Conservation (phyloP, 2,329 filamentous ascomycete genomes). For the Arthrobotrys iridis region DNA sequence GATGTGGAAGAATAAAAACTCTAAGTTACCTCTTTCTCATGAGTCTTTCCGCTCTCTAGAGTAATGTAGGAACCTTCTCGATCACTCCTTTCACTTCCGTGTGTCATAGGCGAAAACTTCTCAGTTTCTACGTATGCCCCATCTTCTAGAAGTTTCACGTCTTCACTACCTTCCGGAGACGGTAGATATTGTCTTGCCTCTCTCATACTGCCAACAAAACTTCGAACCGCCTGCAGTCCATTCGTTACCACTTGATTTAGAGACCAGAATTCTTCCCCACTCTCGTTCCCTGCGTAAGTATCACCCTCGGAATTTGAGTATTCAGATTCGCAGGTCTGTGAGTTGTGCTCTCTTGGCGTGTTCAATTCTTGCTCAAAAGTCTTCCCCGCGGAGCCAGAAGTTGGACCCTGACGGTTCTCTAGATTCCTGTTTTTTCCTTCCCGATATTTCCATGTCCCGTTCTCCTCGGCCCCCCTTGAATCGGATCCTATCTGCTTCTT, state of each 20-base stretch:
- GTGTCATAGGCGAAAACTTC: background rate
- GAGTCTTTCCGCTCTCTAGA: too few species aligned
- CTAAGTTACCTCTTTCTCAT: too few species aligned
- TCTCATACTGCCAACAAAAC: constrained; percentile 27
- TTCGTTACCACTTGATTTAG: constrained; percentile 4
- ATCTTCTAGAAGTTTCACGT: background rate
- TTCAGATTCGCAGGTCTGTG: background rate
- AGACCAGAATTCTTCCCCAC: constrained; percentile 4
- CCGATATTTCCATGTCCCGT: background rate
- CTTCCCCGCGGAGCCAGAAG: too few species aligned
- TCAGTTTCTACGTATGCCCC: background rate
- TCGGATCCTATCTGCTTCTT: background rate
- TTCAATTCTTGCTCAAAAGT: too few species aligned
- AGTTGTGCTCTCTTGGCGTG: too few species aligned
- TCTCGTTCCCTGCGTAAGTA: background rate
- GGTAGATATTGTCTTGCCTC: constrained; percentile 27
- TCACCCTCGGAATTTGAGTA: background rate
- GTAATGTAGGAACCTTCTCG: too few species aligned
- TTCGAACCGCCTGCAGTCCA: background rate
- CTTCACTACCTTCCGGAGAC: background rate
- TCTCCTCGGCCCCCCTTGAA: background rate
- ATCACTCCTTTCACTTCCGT: background rate
- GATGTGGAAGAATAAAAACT: too few species aligned
- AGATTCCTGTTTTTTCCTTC: background rate
- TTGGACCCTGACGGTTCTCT: too few species aligned